Percentiles rank a stretch among this genome's conserved stretches.
Conservation (phyloP, 2,329 filamentous ascomycete genomes). For the Cytospora paraplurivora region DNA sequence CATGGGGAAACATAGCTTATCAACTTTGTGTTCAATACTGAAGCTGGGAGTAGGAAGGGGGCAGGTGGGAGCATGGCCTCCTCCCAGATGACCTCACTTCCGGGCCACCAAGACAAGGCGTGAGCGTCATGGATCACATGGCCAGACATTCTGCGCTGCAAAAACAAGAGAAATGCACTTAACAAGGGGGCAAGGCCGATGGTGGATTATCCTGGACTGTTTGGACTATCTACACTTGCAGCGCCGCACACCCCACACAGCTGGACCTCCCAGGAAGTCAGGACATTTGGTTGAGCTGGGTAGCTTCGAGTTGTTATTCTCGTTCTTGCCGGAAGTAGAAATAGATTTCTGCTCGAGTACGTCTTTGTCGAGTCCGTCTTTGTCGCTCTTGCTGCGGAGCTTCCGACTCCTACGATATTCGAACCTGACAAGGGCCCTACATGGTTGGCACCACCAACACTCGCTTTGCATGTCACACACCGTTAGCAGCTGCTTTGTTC, state of each 20-base stretch:
- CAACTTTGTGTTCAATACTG: neutral
- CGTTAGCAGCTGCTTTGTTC: conserved; percentile 15
- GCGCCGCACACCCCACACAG: neutral
- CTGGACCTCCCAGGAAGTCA: neutral
- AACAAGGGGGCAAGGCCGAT: conserved; percentile 1
- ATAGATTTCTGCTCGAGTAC: conserved; percentile 7
- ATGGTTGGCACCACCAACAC: conserved; percentile 5
- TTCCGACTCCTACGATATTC: neutral
- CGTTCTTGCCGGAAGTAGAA: too few relatives aligned
- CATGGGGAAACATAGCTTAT: conserved; percentile 14
- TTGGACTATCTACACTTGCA: conserved; percentile 23
- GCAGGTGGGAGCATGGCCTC: conserved; percentile 11
- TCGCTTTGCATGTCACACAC: conserved; percentile 8
- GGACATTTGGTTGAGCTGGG: conserved; percentile 1
- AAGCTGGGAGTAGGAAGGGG: too few relatives aligned
- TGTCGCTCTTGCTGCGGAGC: neutral
- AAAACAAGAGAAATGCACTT: conserved; percentile 8
- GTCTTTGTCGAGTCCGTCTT: conserved; percentile 7
- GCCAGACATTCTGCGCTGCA: conserved; percentile 16
- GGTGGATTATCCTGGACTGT: conserved; percentile 8
- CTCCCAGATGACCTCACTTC: conserved; percentile 24
- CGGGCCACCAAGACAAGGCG: conserved; percentile 19
- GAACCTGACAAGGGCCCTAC: conserved; percentile 5
- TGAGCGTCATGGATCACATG: conserved; percentile 20
- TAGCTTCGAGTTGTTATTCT: neutral